Conservation (phyloP, 257 asterid species). For the Gynochthodes officinalis region DNA sequence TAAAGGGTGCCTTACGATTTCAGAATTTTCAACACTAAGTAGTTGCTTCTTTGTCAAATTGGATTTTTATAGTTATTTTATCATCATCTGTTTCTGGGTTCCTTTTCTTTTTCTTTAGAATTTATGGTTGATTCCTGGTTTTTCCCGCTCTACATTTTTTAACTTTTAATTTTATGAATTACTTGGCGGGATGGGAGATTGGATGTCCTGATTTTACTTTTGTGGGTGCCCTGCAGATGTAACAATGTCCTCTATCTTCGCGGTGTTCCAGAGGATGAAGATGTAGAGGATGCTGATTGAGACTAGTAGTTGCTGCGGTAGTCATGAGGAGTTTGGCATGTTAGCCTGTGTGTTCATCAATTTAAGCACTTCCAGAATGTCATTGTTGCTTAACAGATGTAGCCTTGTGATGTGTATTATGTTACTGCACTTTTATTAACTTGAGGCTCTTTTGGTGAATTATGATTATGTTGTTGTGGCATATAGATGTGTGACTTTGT, state of each 20-base stretch:
- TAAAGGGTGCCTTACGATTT: background rate
- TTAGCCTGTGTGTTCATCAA: background rate
- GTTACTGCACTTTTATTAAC: background rate
- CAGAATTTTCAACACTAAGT: background rate
- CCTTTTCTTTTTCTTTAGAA: background rate
- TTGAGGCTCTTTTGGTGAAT: background rate
- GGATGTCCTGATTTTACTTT: background rate
- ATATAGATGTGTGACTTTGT: background rate
- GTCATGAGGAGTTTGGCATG: background rate
- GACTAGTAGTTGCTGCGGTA: conserved; percentile 29
- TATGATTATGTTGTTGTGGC: background rate
- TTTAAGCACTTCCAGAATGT: background rate
- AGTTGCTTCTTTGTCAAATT: background rate
- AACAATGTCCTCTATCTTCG: conserved; percentile 89
- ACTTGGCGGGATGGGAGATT: background rate
- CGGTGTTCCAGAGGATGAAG: conserved; percentile 89
- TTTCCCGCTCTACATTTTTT: too few relatives aligned
- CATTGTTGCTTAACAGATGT: background rate
- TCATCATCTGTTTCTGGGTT: background rate
- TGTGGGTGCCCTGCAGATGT: conserved; percentile 47
- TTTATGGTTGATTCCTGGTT: background rate
- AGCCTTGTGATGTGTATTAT: background rate
- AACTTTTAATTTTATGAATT: background rate
- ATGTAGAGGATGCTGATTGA: conserved; percentile 62
- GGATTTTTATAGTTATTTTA: background rate